Base-by-base conservation (phyloP, 1,284 basidiomycete genomes). In the Puccinia novopanici region DNA sequence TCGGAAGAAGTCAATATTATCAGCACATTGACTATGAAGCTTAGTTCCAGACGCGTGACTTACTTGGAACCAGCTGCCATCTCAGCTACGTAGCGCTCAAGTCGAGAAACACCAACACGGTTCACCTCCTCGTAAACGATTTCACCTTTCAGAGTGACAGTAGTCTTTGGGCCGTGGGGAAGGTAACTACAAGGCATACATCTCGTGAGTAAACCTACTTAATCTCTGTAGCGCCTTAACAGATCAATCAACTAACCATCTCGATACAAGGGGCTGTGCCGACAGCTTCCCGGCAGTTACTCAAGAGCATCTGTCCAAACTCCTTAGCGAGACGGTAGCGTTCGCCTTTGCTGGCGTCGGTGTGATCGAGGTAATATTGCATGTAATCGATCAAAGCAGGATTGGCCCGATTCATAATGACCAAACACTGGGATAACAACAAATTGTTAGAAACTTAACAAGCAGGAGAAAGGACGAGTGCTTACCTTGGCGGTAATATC, bases 101-200 rank as follows among this genome's bases (percentile, higher is more conserved):
- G 89, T 88, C 98, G 98, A 85, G 96, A 92, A 65, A 98, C 96
- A 81, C 94, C 93, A 86, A 94, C 92, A 68, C 96, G 93, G 82
- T 95, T 93, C 82, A 98, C 92, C 86, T 99, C 96, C 13, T 91
- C 90, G 88, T 97, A 97, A 82, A 96, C 89, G 83, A 99, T 95
- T 83, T 98, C 94, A 59, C 97, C 96, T 87, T 94, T 94, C 68
- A 89, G 91, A 22, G 91, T 94, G 83, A 99, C 92, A 86, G 95
- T 93, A 30, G 95, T 98, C 85, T 92, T 91, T 67, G 96, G 96
- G 96, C 97, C 52, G 96, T 99, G 10, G 97, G 97, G 90, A 98
- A 96, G 12, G 95, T 97, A 48, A 98, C 95, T 94, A 75, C 85
- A 84, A n/a, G 42, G 17, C 71, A 24, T 22, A 27, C 34, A 1